Evolutionary conservation across 2,329 filamentous ascomycete species (phyloP).

Genomic region (Juglanconis oblonga): DNA sequence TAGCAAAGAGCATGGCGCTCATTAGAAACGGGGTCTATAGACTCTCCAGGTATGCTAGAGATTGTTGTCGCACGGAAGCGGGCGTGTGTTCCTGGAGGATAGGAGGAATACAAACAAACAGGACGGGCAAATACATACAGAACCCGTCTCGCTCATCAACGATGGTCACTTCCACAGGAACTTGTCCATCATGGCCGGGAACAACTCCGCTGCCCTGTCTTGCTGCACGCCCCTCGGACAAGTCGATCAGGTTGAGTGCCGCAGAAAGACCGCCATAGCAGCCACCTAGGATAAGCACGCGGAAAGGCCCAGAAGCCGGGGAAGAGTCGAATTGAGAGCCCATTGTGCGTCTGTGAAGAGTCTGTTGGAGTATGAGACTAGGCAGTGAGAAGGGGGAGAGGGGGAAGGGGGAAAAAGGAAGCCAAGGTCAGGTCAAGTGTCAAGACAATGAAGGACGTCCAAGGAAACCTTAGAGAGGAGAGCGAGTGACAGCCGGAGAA

Average conservation of each 20-base stretch:
- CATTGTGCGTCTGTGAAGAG: not conserved
- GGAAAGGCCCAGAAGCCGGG: slow-evolving; percentile 35
- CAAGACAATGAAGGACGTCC: not conserved
- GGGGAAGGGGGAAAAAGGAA: not conserved
- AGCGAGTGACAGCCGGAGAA: not conserved
- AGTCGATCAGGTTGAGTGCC: slow-evolving; percentile 64
- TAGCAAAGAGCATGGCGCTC: too few species aligned
- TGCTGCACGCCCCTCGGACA: slow-evolving; percentile 54
- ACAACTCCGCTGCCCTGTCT: slow-evolving; percentile 35
- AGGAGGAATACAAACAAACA: not conserved
- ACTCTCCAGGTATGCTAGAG: too few species aligned
- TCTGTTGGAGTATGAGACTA: not conserved
- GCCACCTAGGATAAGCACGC: slow-evolving; percentile 66
- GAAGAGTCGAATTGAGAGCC: slow-evolving; percentile 11
- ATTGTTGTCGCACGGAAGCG: too few species aligned
- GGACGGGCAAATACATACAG: slow-evolving; percentile 50
- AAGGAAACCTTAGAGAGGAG: not conserved
- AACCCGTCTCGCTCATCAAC: slow-evolving; percentile 82
- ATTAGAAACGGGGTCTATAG: too few species aligned
- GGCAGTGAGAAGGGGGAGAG: not conserved
- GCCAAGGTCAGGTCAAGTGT: not conserved
- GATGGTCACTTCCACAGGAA: slow-evolving; percentile 67
- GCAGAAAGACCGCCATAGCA: slow-evolving; percentile 70
- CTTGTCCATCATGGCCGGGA: slow-evolving; percentile 26
- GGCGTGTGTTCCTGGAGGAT: not conserved